A percentile compares a stretch with the other conserved stretches of the same genome.
Evolutionary conservation across 768 basidiomycete species (phyloP).

Genomic region (Pleurotus salmoneostramineus): DNA sequence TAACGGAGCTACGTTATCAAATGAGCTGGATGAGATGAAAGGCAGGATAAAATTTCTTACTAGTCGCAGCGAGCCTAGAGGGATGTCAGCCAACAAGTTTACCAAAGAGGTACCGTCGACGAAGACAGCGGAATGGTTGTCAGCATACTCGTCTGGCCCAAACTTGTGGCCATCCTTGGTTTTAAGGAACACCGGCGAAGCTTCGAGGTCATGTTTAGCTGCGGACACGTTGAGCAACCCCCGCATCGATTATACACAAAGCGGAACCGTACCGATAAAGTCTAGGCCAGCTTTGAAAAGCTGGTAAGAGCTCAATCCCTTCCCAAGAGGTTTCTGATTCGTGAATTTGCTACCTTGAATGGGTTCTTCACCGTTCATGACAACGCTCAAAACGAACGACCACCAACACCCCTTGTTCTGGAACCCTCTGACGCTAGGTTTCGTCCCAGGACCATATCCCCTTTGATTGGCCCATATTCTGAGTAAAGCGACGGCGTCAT

Average conservation of each 20-base stretch:
- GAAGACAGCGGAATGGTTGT: constrained; percentile 53
- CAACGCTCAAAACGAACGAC: constrained; percentile 54
- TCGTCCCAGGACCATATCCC: constrained; percentile 61
- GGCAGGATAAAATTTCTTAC: constrained; percentile 32
- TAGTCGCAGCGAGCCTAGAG: constrained; percentile 73
- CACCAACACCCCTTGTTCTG: constrained; percentile 68
- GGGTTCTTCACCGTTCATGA: constrained; percentile 67
- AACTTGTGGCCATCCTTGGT: constrained; percentile 57
- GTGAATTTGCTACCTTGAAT: constrained; percentile 22
- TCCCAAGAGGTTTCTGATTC: constrained; percentile 61
- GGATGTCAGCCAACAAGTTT: constrained; percentile 76
- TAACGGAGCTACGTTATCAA: constrained; percentile 51
- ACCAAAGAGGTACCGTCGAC: constrained; percentile 75
- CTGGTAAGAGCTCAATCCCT: constrained; percentile 87
- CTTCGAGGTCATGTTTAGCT: constrained; percentile 72
- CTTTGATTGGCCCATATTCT: constrained; percentile 90
- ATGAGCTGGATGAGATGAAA: not conserved
- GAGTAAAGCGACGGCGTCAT: constrained; percentile 73
- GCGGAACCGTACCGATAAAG: constrained; percentile 59
- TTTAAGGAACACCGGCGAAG: constrained; percentile 57
- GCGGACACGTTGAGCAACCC: not conserved
- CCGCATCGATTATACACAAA: not conserved
- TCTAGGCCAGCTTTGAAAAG: constrained; percentile 83
- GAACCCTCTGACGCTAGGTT: constrained; percentile 60
- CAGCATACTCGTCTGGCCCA: constrained; percentile 50